phyloP scores from a whole-genome alignment of 176 grass and related monocot species.

The Hsuehochloa calcarea region DNA sequence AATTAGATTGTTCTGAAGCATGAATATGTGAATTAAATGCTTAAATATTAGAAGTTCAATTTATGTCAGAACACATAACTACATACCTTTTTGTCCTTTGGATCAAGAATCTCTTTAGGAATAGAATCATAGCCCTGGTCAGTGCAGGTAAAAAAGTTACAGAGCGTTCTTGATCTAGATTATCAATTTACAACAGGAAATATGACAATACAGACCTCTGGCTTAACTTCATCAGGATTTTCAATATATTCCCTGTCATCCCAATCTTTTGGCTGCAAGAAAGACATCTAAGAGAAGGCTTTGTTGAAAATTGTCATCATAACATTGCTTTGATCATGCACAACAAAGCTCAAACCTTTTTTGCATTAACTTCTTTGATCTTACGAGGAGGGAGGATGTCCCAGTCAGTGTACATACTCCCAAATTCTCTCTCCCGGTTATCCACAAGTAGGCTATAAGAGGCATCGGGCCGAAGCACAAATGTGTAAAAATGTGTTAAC shows the following conservation, averaged over 20 bases:
- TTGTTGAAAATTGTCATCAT: conserved; percentile 5
- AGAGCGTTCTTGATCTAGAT: neutral
- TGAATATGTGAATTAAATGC: neutral
- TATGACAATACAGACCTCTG: conserved; percentile 57
- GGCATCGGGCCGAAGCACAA: conserved; percentile 88
- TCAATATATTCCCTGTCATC: conserved; percentile 96
- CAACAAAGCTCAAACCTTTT: conserved; percentile 57
- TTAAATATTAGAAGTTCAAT: neutral
- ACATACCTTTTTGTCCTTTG: conserved; percentile 86
- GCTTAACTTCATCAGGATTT: conserved; percentile 77
- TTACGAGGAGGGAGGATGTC: conserved; percentile 95
- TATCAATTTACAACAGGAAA: conserved; percentile 1
- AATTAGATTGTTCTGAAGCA: neutral
- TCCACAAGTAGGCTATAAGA: conserved; percentile 94
- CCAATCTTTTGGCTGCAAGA: conserved; percentile 84
- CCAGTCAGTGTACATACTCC: conserved; percentile 97
- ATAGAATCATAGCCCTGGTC: conserved; percentile 93
- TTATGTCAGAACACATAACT: conserved; percentile 18
- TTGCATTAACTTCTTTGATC: conserved; percentile 82
- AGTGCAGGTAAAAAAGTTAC: conserved; percentile 27
- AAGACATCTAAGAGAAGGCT: conserved; percentile 24
- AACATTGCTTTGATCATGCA: neutral
- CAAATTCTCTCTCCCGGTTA: conserved; percentile 95
- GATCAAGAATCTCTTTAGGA: conserved; percentile 81
- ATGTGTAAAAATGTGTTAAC: conserved; percentile 91